Evolutionary conservation across 139 green algal genomes (phyloP), one percentile per base, ranked within the genome.

Genomic region (Auxenochlorella pyrenoidosa): DNA sequence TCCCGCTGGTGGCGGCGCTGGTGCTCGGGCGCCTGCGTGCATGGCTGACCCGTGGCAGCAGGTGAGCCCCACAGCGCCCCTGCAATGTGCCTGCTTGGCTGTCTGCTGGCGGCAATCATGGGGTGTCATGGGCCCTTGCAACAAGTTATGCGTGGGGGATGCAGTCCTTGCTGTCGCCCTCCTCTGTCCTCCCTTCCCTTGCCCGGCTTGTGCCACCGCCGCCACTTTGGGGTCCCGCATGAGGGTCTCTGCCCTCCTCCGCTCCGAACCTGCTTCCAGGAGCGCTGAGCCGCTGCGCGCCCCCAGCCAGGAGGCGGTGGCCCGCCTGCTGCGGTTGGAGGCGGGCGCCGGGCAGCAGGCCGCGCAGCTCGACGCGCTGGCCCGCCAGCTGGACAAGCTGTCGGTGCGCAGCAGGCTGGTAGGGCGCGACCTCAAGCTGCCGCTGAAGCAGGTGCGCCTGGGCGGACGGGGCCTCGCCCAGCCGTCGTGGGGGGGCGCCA

Each of bases 381-480:
- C 72, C 10, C 82, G 86, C 28, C 90, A 93, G 81, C 43, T 94
- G 63, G 85, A 87, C 16, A 93, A 94, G 76, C 66, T 93, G 51
- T 65, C 85, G 26, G 44, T 85, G 26, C 83, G 91, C 21, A 82
- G 47, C 5, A 59, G 80, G 16, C 47, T 93, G 30, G 34, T 83
- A 60, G 66, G 79, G 3, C 84, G 78, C n/a, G 91, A 93, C 68
- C 24, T 92, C 8, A 78, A 82, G 77, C 65, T 84, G 41, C 65
- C 65, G 0, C 21, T 93, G 26, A 68, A 89, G 41, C 79, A 92
- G 76, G 90, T 87, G 34, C 24, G 75, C 28, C 68, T n/a, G 26
- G 82, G 28, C 36, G 36, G 71, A 12, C 47, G 12, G 47, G 47
- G 47, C 47, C 47, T 6, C 8, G 47, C 12, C 47, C 8, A n/a